Percentiles rank a stretch among this genome's conserved stretches.
Conservation (phyloP, 2,329 filamentous ascomycete genomes). For the Fusarium nygamai region DNA sequence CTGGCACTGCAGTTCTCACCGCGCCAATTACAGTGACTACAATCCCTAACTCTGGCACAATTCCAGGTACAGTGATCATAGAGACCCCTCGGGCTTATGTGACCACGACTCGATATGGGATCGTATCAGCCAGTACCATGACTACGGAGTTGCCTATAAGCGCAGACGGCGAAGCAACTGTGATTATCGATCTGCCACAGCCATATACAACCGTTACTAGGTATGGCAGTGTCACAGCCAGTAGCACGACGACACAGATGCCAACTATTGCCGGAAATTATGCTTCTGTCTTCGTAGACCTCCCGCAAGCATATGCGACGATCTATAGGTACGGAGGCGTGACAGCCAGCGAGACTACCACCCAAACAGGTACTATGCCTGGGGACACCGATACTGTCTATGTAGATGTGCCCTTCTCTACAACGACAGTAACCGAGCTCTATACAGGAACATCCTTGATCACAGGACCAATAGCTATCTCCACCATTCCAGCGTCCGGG, state of each 20-base stretch:
- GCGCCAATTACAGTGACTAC: background rate
- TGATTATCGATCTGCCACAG: background rate
- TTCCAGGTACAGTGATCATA: background rate
- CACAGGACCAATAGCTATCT: background rate
- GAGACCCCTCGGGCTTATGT: background rate
- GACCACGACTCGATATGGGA: background rate
- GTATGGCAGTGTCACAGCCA: background rate
- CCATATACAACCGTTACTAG: background rate
- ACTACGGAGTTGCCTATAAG: background rate
- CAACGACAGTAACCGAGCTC: background rate
- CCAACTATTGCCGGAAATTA: background rate
- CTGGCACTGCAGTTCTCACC: background rate
- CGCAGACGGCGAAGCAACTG: background rate
- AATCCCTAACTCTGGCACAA: background rate
- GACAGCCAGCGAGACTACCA: background rate
- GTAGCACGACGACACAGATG: background rate
- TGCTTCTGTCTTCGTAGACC: background rate
- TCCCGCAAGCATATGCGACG: background rate
- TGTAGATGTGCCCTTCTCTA: background rate
- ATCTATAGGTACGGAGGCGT: background rate
- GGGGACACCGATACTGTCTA: background rate
- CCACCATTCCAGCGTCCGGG: accelerated
- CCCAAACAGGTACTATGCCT: background rate
- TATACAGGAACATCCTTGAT: background rate
- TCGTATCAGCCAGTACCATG: background rate